These are phyloP conservation scores for Xylaria flabelliformis DNA, from an alignment of 495 filamentous ascomycete species.

Conservation along the genomic window DNA sequence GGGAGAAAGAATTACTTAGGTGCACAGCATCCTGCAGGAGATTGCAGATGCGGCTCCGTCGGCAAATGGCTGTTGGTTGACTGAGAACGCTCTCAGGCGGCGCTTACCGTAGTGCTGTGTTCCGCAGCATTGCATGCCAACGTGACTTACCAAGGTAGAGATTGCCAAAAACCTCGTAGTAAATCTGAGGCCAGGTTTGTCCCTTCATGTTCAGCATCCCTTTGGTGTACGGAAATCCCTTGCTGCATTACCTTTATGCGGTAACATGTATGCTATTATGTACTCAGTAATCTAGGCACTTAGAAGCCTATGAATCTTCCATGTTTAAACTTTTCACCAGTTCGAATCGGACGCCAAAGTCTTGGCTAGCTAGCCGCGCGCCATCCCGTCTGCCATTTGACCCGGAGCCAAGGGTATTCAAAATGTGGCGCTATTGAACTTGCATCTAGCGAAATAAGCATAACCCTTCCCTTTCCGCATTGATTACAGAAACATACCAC, in stretches of 20 bases:
- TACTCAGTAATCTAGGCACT: not conserved
- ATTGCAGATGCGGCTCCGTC: constrained; percentile 10
- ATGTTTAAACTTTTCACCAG: too few species aligned
- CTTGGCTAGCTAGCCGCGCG: constrained; percentile 14
- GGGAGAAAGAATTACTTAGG: not conserved
- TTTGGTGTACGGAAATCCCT: too few species aligned
- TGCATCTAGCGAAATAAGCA: not conserved
- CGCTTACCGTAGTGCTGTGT: not conserved
- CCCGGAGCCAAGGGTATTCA: not conserved
- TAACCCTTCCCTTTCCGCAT: not conserved
- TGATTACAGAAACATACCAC: not conserved
- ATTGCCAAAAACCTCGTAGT: not conserved
- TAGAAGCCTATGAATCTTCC: too few species aligned
- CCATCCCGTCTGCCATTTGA: not conserved
- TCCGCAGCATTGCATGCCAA: not conserved
- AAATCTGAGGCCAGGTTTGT: too few species aligned
- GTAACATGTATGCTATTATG: too few species aligned
- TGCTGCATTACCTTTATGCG: too few species aligned
- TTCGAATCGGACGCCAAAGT: not conserved
- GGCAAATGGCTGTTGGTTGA: not conserved
- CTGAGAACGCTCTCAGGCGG: not conserved
- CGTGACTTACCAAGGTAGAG: not conserved
- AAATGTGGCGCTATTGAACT: not conserved
- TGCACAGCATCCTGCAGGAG: not conserved
- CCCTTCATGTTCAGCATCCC: too few species aligned